A percentile compares a stretch with the other conserved stretches of the same genome.
These are phyloP conservation scores for Aspergillus texensis DNA, from an alignment of 2,329 filamentous ascomycete species.

Conservation along the genomic window DNA sequence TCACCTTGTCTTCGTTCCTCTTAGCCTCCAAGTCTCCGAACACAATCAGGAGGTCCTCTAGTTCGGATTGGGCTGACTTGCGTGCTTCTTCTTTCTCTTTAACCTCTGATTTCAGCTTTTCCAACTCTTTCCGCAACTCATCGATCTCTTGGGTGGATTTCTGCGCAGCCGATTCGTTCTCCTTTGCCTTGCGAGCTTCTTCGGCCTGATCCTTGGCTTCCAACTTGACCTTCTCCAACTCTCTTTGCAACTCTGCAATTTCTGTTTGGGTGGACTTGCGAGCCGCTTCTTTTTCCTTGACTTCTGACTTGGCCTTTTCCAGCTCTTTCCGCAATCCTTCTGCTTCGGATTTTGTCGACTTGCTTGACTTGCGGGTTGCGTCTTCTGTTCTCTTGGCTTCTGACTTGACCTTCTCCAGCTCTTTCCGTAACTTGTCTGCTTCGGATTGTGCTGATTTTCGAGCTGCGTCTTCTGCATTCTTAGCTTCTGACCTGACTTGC, in stretches of 20 bases:
- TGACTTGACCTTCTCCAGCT: slow-evolving; percentile 33
- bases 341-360: slow-evolving; percentile 66
- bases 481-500: slow-evolving; percentile 71
- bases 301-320: slow-evolving; percentile 69
- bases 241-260: slow-evolving; percentile 77
- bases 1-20: slow-evolving; percentile 71
- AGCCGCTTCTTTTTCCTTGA: slow-evolving; percentile 64
- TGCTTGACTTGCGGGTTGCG: slow-evolving; percentile 55
- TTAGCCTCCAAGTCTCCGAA: slow-evolving; percentile 82
- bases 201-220: slow-evolving; percentile 76
- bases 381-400: slow-evolving; percentile 56
- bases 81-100: slow-evolving; percentile 64
- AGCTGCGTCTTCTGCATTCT: slow-evolving; percentile 71
- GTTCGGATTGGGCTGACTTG: slow-evolving; percentile 67
- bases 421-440: slow-evolving; percentile 49
- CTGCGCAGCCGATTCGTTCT: slow-evolving; percentile 31
- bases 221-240: slow-evolving; percentile 69
- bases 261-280: slow-evolving; percentile 68
- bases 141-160: slow-evolving; percentile 54
- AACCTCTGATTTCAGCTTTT: slow-evolving; percentile 35
- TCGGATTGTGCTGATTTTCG: slow-evolving; percentile 49
- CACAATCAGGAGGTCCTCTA: slow-evolving; percentile 80
- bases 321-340: slow-evolving; percentile 82
- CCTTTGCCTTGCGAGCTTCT: slow-evolving; percentile 55
- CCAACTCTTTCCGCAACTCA: slow-evolving; percentile 36